phyloP scores from a whole-genome alignment of 305 asterid species.

The Solanum chacoense region DNA sequence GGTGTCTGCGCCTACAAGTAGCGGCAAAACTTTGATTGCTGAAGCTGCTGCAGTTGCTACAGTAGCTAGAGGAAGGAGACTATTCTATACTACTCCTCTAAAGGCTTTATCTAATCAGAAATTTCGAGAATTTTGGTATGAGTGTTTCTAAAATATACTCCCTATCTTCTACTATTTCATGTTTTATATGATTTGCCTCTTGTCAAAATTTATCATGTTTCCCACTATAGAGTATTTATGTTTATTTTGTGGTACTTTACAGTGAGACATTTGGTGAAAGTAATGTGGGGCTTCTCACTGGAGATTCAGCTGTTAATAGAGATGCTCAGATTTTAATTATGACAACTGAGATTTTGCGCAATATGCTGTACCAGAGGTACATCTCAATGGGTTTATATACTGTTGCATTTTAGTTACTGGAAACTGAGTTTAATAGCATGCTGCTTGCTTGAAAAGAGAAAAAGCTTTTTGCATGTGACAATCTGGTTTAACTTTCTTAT shows the following conservation, averaged over 20 bases:
- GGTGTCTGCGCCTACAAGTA: conserved; percentile 98
- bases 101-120: conserved; percentile 98
- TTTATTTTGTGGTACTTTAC: conserved; percentile 15
- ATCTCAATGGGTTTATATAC: conserved; percentile 8
- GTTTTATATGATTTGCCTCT: not conserved
- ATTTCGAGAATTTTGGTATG: conserved; percentile 90
- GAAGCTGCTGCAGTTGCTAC: conserved; percentile 98
- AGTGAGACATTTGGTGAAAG: conserved; percentile 90
- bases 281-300: conserved; percentile 95
- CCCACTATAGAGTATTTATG: not conserved
- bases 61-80: conserved; percentile 71
- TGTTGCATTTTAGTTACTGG: not conserved
- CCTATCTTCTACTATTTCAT: not conserved
- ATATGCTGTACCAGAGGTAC: conserved; percentile 91
- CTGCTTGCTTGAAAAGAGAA: not conserved
- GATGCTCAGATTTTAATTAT: conserved; percentile 93
- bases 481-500: not conserved
- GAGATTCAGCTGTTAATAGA: conserved; percentile 92
- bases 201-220: not conserved
- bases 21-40: conserved; percentile 99
- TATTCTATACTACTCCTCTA: conserved; percentile 93
- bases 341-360: conserved; percentile 98
- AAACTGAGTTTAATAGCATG: not conserved
- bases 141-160: not conserved
- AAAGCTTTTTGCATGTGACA: not conserved